A percentile compares a stretch with the other conserved stretches of the same genome.
phyloP scores from a whole-genome alignment of 1,284 basidiomycete genomes.

The Cutaneotrichosporon arboriforme region DNA sequence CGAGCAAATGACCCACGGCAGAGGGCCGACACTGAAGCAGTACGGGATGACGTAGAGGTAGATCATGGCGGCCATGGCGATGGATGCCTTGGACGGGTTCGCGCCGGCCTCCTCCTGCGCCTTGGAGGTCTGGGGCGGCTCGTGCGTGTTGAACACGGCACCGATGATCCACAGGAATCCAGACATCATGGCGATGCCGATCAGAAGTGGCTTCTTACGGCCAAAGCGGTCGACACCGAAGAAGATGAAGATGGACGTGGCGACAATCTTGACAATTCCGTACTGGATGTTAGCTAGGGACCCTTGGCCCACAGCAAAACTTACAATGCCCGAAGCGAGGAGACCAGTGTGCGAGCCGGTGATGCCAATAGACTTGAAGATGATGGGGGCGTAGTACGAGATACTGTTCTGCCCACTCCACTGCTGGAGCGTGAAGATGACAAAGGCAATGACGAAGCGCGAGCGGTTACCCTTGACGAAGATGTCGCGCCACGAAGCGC shows the following conservation, averaged over 20 bases:
- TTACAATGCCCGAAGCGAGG: slow-evolving; percentile 64
- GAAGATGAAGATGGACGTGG: slow-evolving; percentile 61
- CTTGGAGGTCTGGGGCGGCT: slow-evolving; percentile 23
- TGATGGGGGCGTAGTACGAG: slow-evolving; percentile 64
- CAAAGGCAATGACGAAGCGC: slow-evolving; percentile 60
- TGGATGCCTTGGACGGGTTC: slow-evolving; percentile 27
- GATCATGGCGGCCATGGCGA: slow-evolving; percentile 46
- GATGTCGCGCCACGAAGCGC: slow-evolving; percentile 55
- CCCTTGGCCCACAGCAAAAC: background rate
- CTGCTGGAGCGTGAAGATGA: slow-evolving; percentile 59
- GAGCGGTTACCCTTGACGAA: slow-evolving; percentile 67
- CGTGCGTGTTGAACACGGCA: slow-evolving; percentile 66
- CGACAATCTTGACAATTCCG: slow-evolving; percentile 69
- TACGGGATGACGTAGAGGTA: slow-evolving; percentile 49
- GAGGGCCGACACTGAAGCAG: slow-evolving; percentile 46
- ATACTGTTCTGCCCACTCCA: slow-evolving; percentile 61
- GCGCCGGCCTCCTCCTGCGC: background rate
- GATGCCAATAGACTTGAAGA: slow-evolving; percentile 54
- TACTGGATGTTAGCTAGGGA: slow-evolving; percentile 48
- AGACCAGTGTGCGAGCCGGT: slow-evolving; percentile 55
- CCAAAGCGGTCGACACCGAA: slow-evolving; percentile 58
- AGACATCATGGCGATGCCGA: slow-evolving; percentile 58
- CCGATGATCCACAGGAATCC: slow-evolving; percentile 63
- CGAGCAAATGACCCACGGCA: slow-evolving; percentile 48
- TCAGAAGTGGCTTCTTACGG: slow-evolving; percentile 14